Percentiles rank a stretch among this genome's conserved stretches.
Conservation (phyloP, 371 early-diverging fungal species). For the Lichtheimia ornata region DNA sequence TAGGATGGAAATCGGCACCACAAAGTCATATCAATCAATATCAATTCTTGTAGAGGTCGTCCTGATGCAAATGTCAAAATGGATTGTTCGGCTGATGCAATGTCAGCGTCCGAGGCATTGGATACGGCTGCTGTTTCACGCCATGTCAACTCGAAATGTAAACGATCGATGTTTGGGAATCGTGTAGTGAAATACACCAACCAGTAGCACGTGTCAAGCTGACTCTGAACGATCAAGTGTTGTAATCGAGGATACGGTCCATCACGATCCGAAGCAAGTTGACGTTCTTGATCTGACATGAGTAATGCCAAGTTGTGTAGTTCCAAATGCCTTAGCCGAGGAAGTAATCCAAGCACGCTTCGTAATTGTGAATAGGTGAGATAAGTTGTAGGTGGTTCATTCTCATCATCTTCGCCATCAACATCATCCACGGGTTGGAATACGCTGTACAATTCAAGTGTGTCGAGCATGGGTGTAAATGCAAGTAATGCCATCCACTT, state of each 20-base stretch:
- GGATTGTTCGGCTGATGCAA: background rate
- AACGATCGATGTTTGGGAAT: background rate
- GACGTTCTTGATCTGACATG: conserved; percentile 2
- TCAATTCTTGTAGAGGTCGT: background rate
- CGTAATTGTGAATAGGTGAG: background rate
- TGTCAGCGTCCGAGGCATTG: background rate
- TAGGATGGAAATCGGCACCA: background rate
- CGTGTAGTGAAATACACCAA: background rate
- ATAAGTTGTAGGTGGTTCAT: background rate
- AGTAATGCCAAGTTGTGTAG: background rate
- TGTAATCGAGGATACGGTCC: background rate
- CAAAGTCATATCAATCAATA: background rate
- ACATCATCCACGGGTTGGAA: too few relatives aligned
- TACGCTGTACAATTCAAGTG: background rate
- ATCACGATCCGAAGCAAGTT: background rate
- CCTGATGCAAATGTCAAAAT: background rate
- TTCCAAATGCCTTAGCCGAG: background rate
- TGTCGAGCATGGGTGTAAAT: background rate
- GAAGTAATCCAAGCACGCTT: background rate
- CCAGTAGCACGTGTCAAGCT: background rate
- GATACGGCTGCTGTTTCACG: background rate
- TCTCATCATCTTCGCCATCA: background rate
- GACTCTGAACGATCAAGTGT: background rate
- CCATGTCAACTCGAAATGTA: background rate
- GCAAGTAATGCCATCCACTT: background rate